Evolutionary conservation across 2,329 filamentous ascomycete genomes (phyloP).

Genomic region (Phymatotrichopsis omnivora): DNA sequence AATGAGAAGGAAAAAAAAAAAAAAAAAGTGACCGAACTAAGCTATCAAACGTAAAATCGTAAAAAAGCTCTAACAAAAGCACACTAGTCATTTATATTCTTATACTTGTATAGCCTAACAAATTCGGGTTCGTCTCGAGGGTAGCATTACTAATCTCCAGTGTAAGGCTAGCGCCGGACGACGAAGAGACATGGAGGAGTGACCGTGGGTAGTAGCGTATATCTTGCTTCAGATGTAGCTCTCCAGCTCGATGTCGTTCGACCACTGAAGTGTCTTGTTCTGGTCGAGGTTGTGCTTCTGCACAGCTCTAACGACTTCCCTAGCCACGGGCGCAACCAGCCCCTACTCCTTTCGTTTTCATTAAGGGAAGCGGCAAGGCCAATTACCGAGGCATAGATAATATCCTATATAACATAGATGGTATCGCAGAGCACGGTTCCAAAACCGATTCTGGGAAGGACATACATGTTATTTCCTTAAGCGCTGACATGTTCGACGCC

Average conservation of each 20-base stretch:
- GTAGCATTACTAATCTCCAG: no score
- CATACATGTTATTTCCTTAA: constrained; percentile 69
- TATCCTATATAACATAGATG: constrained; percentile 74
- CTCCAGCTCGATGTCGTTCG: constrained; percentile 23
- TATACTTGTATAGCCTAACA: no score
- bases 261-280: constrained; percentile 26
- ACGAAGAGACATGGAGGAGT: no score
- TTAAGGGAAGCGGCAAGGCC: constrained; percentile 72
- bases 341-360: constrained; percentile 66
- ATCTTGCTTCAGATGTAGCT: constrained; percentile 26
- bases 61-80: no score
- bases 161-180: no score
- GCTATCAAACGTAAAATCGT: no score
- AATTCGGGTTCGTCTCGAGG: no score
- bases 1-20: no score
- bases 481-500: no score
- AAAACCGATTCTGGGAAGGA: constrained; percentile 91
- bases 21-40: no score
- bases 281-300: constrained; percentile 24
- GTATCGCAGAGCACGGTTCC: constrained; percentile 87
- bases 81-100: no score
- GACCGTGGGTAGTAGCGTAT: constrained; percentile 29
- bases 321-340: constrained; percentile 45
- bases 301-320: constrained; percentile 17
- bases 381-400: constrained; percentile 89